Base-by-base conservation (phyloP, 1,284 basidiomycete genomes). In the Porodaedalea pini region DNA sequence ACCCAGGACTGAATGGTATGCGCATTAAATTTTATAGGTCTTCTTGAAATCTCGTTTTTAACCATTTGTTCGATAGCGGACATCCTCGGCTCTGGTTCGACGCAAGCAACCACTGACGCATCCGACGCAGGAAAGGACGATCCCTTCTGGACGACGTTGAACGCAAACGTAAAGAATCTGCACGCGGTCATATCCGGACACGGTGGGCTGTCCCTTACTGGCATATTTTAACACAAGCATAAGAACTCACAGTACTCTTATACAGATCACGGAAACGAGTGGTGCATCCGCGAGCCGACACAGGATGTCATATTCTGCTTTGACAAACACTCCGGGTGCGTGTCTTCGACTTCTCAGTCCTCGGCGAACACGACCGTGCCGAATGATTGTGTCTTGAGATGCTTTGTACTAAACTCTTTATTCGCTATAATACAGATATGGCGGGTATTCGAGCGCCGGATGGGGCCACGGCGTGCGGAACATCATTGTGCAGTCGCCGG, bases 391-490 rank as follows among this genome's bases (percentile, higher is more conserved):
- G 29, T 10, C 45, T 47, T 6, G 1, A 51, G 45, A 37, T 13
- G 45, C 25, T 39, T 23, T 40, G 5, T 43, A 40, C 31, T 36
- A 34, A 45, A 19, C 49, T 27, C 10, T n/a, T n/a, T n/a, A n/a
- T n/a, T n/a, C n/a, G n/a, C n/a, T n/a, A n/a, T 10, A 29, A 4
- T 23, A 45, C 52, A 86, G 85, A 21, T 86, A 87, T 54, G 85
- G 86, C 5, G 85, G 85, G 0, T 86, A 87, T 63, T 75, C 73
- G 40, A 61, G 70, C 21, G 61, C 70, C 0, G 71, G 73, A 3
- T 88, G 85, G 86, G 82, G 79, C 0, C 75, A 79, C 53, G 86
- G 86, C 21, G 81, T 85, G 23, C 76, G 86, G n/a, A 82, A 85
- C 64, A 67, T 86, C 29, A 60, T 82, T 0, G 85, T 87, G 66